Base-by-base conservation (phyloP, 2,329 filamentous ascomycete genomes). In the Westerdykella ornata region DNA sequence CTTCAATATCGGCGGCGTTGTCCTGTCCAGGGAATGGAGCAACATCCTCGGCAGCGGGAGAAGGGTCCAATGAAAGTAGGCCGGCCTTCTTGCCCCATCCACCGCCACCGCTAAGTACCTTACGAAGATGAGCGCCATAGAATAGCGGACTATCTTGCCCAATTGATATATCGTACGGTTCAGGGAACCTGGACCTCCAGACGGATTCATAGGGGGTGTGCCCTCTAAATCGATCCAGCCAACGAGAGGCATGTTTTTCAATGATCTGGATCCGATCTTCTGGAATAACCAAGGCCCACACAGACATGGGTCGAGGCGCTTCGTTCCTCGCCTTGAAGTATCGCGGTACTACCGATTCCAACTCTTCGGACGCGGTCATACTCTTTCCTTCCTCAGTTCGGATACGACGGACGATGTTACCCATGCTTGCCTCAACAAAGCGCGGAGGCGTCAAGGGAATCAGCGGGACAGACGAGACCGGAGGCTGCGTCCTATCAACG, bases 1-100 rank as follows among this genome's bases (percentile, higher is more conserved):
- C 51, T 33, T 53, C 45, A 18, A 45, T 44, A 2, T 38, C 30
- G 20, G 40, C 39, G 12, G 41, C 17, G 16, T 35, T 11, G 16
- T 48, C 47, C 12, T 19, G 18, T 9, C 18, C 30, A 3, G 15
- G 38, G n/a, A 38, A 35, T 12, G 43, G 28, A 2, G 39, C n/a
- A 11, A 22, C n/a, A 6, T 45, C 26, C 18, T 43, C 34, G 18
- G 33, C 49, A 7, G 34, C 32, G 8, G 56, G 44, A 18, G 53
- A 46, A 2, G 87, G 85, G 56, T 92, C 86, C 3, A 94, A 72
- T 5, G 86, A 87, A 3, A 94, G 68, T 0, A 94, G 69, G 0
- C 87, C 87, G 53, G 84, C 80, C 61, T 90, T 92, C 42, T 77
- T 72, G 13, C 87, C 87, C 87, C 87, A 94, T 15, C 87, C 87